Evolutionary conservation across 1,284 basidiomycete species (phyloP), one percentile per base, ranked within the genome.

Genomic region (Testicularia cyperi): DNA sequence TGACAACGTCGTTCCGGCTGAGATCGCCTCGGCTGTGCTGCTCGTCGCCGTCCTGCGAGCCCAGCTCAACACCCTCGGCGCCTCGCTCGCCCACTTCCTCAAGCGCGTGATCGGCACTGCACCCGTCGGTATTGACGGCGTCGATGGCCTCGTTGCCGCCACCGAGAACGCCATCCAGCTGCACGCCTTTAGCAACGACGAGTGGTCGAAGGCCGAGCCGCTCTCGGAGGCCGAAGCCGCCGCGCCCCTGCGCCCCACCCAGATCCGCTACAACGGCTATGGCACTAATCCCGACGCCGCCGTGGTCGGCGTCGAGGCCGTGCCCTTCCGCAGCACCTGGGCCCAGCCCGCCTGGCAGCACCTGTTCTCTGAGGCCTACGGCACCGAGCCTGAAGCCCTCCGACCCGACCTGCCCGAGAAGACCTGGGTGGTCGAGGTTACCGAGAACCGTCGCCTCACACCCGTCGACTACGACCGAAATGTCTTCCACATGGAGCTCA

Each of bases 401-500:
- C 87, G 88, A 28, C 95, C 94, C 19, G 91, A 95, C 72, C 77
- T 88, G 27, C 80, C 87, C 13, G 95, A 97, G 62, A 86, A 88
- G 74, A 97, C 91, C 24, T 97, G 84, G 83, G 85, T 97, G 56
- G 86, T 97, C 54, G 92, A 87, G 15, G 92, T 92, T 74, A 85
- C 86, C 6, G 92, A 96, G 78, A 97, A 97, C 80, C 85, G 87
- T 40, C 88, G 94, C 24, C 84, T 98, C 42, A 98, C 94, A 1
- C 95, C 95, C 26, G 78, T 84, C 65, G 90, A 94, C 63, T 98
- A 98, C 79, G 90, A 97, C 79, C 88, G 95, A 63, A 97, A 98
- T 78, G 91, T 98, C 47, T 98, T 98, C 83, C 94, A 98, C 80
- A 84, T 98, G 76, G 94, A 97, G 81, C 91, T 98, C 77, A 86